Percentiles rank a stretch among this genome's conserved stretches.
Conservation (phyloP, 2,329 filamentous ascomycete genomes). For the Endothia cerciana region DNA sequence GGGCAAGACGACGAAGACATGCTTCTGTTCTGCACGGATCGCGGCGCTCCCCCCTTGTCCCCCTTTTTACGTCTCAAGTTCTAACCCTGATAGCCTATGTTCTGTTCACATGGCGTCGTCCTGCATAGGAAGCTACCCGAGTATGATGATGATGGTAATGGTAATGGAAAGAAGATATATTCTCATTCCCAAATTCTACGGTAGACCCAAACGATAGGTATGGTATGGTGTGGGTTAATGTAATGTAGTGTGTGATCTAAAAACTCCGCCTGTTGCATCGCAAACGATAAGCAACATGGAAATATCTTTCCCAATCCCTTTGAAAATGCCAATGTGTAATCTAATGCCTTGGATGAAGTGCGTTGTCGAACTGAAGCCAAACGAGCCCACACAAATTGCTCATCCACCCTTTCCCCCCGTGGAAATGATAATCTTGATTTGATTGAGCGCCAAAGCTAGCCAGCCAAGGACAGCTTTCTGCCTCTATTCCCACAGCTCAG, state of each 20-base stretch:
- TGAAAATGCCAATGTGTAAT: constrained; percentile 6
- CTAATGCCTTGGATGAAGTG: constrained; percentile 1
- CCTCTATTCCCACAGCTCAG: background rate
- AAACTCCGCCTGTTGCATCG: background rate
- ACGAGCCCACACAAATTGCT: background rate
- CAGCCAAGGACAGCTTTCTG: no score
- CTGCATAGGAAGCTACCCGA: no score
- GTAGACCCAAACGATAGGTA: background rate
- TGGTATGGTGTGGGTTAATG: background rate
- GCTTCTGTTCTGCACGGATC: no score
- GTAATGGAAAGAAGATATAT: background rate
- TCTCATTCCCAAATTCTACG: constrained; percentile 12
- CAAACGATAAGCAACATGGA: constrained; percentile 11
- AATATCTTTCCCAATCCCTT: background rate
- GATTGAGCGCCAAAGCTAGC: background rate
- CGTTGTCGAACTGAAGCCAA: constrained; percentile 2
- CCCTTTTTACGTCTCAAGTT: no score
- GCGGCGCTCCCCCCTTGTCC: no score
- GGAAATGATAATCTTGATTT: background rate
- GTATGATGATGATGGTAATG: background rate
- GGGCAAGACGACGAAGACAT: no score
- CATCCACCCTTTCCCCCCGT: background rate
- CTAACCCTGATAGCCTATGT: no score
- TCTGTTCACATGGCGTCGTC: no score
- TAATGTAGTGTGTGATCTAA: background rate